Percentiles rank a stretch among this genome's conserved stretches.
phyloP scores from a whole-genome alignment of 2,329 filamentous ascomycete genomes.

The Trichoderma guizhouense region DNA sequence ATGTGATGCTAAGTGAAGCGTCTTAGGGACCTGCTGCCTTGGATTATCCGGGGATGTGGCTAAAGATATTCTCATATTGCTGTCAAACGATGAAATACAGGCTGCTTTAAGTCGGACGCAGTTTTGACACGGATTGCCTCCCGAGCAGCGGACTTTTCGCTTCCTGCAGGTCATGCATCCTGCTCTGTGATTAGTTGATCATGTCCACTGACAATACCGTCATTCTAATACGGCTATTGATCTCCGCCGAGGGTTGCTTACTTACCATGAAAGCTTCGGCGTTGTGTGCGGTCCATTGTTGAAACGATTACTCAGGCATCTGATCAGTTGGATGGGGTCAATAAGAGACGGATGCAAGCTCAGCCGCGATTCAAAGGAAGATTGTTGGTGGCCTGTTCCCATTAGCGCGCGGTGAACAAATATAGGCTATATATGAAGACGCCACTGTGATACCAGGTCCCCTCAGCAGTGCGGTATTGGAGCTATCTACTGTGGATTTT shows the following conservation, averaged over 20 bases:
- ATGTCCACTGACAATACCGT: background rate
- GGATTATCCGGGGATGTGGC: background rate
- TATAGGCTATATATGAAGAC: background rate
- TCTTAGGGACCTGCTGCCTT: background rate
- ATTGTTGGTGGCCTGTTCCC: background rate
- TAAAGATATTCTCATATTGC: background rate
- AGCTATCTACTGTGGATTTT: background rate
- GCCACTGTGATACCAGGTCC: background rate
- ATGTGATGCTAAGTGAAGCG: background rate
- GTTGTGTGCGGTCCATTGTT: background rate
- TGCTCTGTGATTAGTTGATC: background rate
- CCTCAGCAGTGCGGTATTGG: background rate
- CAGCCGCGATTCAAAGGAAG: background rate
- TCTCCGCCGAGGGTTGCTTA: background rate
- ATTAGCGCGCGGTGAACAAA: background rate
- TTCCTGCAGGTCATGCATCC: slow-evolving; percentile 9
- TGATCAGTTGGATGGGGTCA: background rate
- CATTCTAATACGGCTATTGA: background rate
- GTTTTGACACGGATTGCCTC: slow-evolving; percentile 11
- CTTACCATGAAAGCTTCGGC: background rate
- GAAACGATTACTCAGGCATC: background rate
- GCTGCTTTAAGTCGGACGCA: background rate
- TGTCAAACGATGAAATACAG: slow-evolving; percentile 5
- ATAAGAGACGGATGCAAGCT: background rate
- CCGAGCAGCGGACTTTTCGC: slow-evolving; percentile 9